Evolutionary conservation across 352 stramenopile species (phyloP), one percentile per base, ranked within the genome.

Genomic region (Globisporangium lucens): DNA sequence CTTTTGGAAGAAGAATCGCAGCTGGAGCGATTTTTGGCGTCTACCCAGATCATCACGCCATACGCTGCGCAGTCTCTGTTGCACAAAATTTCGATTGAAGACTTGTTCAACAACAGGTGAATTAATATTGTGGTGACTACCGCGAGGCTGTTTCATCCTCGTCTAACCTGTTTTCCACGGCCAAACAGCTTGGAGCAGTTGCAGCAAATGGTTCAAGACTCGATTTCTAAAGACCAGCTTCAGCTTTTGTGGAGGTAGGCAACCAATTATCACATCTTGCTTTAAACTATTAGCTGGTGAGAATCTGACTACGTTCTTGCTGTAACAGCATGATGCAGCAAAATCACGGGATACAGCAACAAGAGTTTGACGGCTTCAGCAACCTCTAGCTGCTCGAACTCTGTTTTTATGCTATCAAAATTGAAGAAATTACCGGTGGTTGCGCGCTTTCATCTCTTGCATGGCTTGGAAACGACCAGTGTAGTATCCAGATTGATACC

Each of bases 401-500:
- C 12, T 49, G 51, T 52, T 56, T 17, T 22, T 41, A 41, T 20
- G 33, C 33, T 49, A 49, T 33, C 22, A 27, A 51, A 51, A 53
- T 5, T 47, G 22, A 27, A n/a, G 22, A 58, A 38, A 29, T 24
- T 68, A 72, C 61, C 56, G 67, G 15, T 63, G 68, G 33, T 59
- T 60, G 29, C 63, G 67, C 27, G 58, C 65, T 56, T 80, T 85
- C 80, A 90, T 91, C 67, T 93, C 85, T 64, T 91, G 85, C 57
- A 90, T 85, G 4, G 83, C 83, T 75, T 92, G 82, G 66, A 87
- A 93, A 52, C 85, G 77, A 6, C 85, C 85, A 1, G 85, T 92
- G 63, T 90, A 91, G 69, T 93, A 95, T 58, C 85, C 87, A 20
- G 83, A 93, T 63, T 93, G 85, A 73, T 93, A 95, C 85, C 87